Percentiles rank a stretch among this genome's conserved stretches.
Evolutionary conservation across 140 eudicot species (phyloP).

Genomic region (Erigeron philadelphicus): DNA sequence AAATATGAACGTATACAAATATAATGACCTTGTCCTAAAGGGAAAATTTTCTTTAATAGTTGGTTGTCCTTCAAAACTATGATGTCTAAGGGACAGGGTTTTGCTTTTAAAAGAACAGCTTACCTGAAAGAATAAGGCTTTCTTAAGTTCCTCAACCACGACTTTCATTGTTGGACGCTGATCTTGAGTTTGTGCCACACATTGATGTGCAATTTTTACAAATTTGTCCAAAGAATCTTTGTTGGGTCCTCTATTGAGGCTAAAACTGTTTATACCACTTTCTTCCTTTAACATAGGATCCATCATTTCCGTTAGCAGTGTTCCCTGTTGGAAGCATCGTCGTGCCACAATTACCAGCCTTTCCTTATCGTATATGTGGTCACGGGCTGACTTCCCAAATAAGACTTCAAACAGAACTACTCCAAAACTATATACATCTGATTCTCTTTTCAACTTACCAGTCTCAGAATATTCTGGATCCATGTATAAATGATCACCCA

Average conservation of each 20-base stretch:
- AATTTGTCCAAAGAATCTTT: background rate
- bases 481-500: too few relatives aligned
- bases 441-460: background rate
- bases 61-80: too few relatives aligned
- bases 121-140: slow-evolving; percentile 1
- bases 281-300: background rate
- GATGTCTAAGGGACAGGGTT: too few relatives aligned
- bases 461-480: background rate
- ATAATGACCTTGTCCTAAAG: too few relatives aligned
- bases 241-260: background rate
- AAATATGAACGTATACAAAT: too few relatives aligned
- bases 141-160: background rate
- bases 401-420: background rate
- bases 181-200: background rate
- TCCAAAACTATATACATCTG: background rate
- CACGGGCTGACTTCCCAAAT: background rate
- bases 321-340: background rate
- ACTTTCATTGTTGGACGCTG: slow-evolving; percentile 5
- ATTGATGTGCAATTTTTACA: background rate
- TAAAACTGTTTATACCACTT: background rate
- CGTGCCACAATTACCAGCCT: background rate
- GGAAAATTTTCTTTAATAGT: too few relatives aligned
- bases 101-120: background rate
- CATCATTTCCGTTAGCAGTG: background rate
- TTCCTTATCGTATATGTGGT: background rate